Base-by-base conservation (phyloP, 805 yeast genomes). In the Barnettozyma botsteinii region DNA sequence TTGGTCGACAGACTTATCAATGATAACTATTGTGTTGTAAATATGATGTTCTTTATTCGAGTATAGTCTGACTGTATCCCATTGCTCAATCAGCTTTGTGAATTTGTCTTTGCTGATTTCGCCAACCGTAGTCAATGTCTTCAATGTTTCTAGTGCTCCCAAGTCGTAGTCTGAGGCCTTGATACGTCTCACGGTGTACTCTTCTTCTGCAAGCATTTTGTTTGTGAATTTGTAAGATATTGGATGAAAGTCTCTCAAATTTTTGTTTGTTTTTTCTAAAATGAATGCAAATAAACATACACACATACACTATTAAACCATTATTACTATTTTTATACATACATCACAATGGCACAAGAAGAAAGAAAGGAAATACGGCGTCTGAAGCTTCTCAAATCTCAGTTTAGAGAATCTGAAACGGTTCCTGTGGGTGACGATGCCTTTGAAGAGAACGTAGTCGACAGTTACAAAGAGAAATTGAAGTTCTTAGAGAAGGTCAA, bases 51-150 rank as follows among this genome's bases (percentile, higher is more conserved):
- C 20, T 2, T 56, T 54, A 23, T 48, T 51, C n/a, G 30, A 23
- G 19, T 31, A 23, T 15, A 60, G 31, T 31, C 55, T 57, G 18
- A 57, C 50, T 1, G 67, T 43, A 19, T 66, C 52, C 95, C 96
- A 87, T 49, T 73, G 69, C 20, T 67, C 65, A 27, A 83, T 58
- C 24, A 78, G 70, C 5, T 62, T 62, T 2, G 55, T 54, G 58
- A 83, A 91, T 41, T 70, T 62, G 9, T 59, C 63, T 19, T 55
- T 46, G 2, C 80, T 56, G 23, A 93, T 71, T 6, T 74, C 70
- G 0, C 98, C 98, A 5, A 93, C 96, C 0, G 84, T 76, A 10
- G 98, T 93, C 47, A 91, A 69, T 4, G 74, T 84, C 11, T 67
- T 60, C 33, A 93, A 65, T 0, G 85, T 78, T 23, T 72, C 73